phyloP scores from a whole-genome alignment of 2,329 filamentous ascomycete species.

The Lachnellula suecica region DNA sequence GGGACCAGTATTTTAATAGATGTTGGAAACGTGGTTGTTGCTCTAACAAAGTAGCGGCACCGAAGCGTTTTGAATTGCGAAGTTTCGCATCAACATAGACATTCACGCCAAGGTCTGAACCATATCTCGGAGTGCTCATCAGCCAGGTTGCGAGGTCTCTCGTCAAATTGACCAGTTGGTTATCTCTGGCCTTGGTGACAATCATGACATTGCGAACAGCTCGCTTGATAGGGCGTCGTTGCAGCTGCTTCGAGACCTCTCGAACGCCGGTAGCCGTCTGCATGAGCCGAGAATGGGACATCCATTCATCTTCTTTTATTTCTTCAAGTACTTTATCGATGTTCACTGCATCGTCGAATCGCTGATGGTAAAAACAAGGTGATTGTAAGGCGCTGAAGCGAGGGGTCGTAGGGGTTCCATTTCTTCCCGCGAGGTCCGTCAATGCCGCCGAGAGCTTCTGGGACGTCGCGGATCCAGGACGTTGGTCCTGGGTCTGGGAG shows the following conservation, averaged over 20 bases:
- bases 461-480: conserved; percentile 36
- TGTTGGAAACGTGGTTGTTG: conserved; percentile 74
- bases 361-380: conserved; percentile 96
- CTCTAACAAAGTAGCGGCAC: conserved; percentile 68
- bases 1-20: conserved; percentile 95
- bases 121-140: conserved; percentile 84
- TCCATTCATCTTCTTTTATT: conserved; percentile 82
- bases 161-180: conserved; percentile 85
- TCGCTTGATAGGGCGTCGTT: conserved; percentile 86
- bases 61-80: conserved; percentile 83
- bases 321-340: conserved; percentile 94
- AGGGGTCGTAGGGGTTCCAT: conserved; percentile 36
- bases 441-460: conserved; percentile 64
- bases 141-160: conserved; percentile 87
- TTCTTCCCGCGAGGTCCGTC: conserved; percentile 44
- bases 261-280: conserved; percentile 94
- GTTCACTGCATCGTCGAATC: conserved; percentile 94
- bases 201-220: conserved; percentile 97
- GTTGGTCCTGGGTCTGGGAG: conserved; percentile 34
- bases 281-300: conserved; percentile 91
- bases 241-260: conserved; percentile 93
- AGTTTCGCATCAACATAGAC: conserved; percentile 99
- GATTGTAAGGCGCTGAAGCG: conserved; percentile 74
- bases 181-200: conserved; percentile 95
- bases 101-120: conserved; percentile 85